Percentiles rank a stretch among this genome's conserved stretches.
Conservation (phyloP, 2,329 filamentous ascomycete species). For the Anthostomella pinea region DNA sequence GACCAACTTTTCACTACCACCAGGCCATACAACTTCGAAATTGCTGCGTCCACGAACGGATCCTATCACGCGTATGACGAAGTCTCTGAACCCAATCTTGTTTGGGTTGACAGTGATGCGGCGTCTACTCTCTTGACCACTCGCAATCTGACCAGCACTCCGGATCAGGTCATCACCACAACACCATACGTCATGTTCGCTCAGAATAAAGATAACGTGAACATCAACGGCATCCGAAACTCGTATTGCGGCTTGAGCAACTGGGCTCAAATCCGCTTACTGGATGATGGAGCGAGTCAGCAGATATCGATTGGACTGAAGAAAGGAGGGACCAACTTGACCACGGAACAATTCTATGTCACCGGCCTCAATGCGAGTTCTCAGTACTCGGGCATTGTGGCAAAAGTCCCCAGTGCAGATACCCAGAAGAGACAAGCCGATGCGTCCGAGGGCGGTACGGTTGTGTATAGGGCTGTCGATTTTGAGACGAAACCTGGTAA, state of each 20-base stretch:
- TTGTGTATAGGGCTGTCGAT: conserved; percentile 67
- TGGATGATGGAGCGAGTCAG: conserved; percentile 47
- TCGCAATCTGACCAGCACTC: conserved; percentile 61
- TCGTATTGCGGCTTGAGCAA: conserved; percentile 80
- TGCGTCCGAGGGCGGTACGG: conserved; percentile 68
- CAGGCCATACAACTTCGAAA: conserved; percentile 67
- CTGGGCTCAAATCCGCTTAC: conserved; percentile 61
- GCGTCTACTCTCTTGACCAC: conserved; percentile 77
- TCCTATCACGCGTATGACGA: conserved; percentile 68
- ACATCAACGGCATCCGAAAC: conserved; percentile 66
- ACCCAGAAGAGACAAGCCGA: conserved; percentile 48
- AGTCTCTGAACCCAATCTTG: conserved; percentile 54
- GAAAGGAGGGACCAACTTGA: conserved; percentile 60
- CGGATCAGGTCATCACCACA: conserved; percentile 50
- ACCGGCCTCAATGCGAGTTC: conserved; percentile 69
- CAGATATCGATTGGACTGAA: conserved; percentile 63
- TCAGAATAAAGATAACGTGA: conserved; percentile 56
- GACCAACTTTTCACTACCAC: conserved; percentile 55
- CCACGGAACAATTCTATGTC: conserved; percentile 87
- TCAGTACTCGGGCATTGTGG: conserved; percentile 70
- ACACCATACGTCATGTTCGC: conserved; percentile 78
- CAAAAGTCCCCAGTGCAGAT: conserved; percentile 45
- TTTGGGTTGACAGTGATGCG: conserved; percentile 83
- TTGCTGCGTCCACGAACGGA: conserved; percentile 78
- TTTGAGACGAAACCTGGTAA: conserved; percentile 78